Percentiles rank a stretch among this genome's conserved stretches.
phyloP scores from a whole-genome alignment of 2,329 filamentous ascomycete species.

The Mycogone perniciosa region DNA sequence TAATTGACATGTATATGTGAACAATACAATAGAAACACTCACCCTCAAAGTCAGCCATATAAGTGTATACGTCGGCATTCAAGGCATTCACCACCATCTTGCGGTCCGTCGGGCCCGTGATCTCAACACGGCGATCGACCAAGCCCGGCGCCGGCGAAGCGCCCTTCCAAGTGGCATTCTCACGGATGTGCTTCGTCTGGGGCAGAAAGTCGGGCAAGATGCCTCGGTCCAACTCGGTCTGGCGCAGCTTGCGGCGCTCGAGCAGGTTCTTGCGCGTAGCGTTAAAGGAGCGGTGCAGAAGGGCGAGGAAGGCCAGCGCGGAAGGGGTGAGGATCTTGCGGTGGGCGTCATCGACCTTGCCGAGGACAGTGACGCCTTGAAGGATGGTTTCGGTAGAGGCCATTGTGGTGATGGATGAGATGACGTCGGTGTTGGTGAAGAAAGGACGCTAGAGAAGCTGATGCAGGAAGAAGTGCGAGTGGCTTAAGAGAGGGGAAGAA shows the following conservation, averaged over 20 bases:
- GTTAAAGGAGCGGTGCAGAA: constrained; percentile 95
- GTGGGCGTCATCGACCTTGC: constrained; percentile 68
- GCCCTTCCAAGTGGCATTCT: constrained; percentile 89
- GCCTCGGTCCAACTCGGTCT: constrained; percentile 89
- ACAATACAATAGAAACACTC: constrained; percentile 23
- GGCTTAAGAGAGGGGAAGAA: neutral
- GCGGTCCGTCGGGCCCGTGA: constrained; percentile 91
- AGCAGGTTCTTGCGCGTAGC: constrained; percentile 79
- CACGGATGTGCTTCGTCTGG: constrained; percentile 91
- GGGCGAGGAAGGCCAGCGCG: constrained; percentile 84
- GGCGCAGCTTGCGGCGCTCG: constrained; percentile 76
- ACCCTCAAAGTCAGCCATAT: constrained; percentile 99
- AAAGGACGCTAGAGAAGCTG: constrained; percentile 11
- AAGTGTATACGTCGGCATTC: constrained; percentile 95
- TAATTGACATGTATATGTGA: neutral
- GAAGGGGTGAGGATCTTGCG: constrained; percentile 89
- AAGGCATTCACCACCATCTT: constrained; percentile 99
- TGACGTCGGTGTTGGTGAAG: constrained; percentile 3
- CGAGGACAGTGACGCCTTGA: constrained; percentile 81
- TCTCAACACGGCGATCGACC: constrained; percentile 90
- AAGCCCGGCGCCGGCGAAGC: constrained; percentile 86
- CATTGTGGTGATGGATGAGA: constrained; percentile 41
- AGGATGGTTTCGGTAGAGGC: constrained; percentile 69
- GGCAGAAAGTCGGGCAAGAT: constrained; percentile 87
- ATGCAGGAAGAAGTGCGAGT: neutral